Evolutionary conservation across 176 grass and related monocot genomes (phyloP).

Genomic region (Rhynchospora breviuscula): DNA sequence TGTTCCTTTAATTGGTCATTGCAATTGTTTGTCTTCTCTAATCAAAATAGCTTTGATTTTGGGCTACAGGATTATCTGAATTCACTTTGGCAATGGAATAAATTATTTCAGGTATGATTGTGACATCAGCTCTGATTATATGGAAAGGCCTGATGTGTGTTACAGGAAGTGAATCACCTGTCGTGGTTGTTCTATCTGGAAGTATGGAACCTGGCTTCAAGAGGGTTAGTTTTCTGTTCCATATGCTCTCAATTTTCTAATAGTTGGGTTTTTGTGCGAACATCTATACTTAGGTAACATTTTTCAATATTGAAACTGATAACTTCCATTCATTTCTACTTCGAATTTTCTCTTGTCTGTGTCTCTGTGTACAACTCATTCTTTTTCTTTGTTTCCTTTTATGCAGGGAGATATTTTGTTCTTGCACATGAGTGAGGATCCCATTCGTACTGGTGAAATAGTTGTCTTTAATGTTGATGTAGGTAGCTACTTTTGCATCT

Average conservation of each 20-base stretch:
- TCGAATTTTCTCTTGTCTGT: neutral
- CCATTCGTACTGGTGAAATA: slow-evolving; percentile 56
- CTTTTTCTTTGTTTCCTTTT: neutral
- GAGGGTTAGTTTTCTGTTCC: slow-evolving; percentile 28
- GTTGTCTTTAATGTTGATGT: slow-evolving; percentile 59
- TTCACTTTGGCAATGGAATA: neutral
- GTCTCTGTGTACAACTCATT: neutral
- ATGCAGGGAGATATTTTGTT: slow-evolving; percentile 68
- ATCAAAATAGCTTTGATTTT: neutral
- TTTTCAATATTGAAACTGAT: neutral
- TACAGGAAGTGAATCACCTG: slow-evolving; percentile 48
- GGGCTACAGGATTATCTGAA: neutral
- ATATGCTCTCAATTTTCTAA: neutral
- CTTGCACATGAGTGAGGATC: slow-evolving; percentile 49
- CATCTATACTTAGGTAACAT: neutral
- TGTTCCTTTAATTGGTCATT: neutral
- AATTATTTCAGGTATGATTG: slow-evolving; percentile 46
- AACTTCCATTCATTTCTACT: neutral
- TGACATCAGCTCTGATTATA: slow-evolving; percentile 53
- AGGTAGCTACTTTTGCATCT: slow-evolving; percentile 25
- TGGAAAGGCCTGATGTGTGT: slow-evolving; percentile 53
- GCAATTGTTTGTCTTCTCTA: neutral
- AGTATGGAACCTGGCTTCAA: slow-evolving; percentile 73
- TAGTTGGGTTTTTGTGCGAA: neutral
- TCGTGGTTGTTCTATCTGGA: slow-evolving; percentile 58